Base-by-base conservation (phyloP, 148 eudicot genomes). In the Beta vulgaris region DNA sequence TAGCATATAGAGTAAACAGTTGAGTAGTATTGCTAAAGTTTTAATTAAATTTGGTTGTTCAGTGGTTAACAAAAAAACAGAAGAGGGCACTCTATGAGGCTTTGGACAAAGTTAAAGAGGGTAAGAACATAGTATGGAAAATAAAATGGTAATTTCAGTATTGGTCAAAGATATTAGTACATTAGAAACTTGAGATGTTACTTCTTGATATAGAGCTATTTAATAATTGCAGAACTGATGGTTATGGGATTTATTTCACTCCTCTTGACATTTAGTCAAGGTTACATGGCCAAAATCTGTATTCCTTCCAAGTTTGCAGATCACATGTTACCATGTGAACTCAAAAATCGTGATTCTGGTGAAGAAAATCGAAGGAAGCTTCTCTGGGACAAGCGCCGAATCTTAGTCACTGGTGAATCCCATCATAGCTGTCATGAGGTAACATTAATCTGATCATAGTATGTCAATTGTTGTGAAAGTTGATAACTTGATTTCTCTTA, bases 181-280 rank as follows among this genome's bases (percentile, higher is more conserved):
- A 39, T 21, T 59, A n/a, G n/a, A n/a, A n/a, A n/a, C n/a, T n/a
- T n/a, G n/a, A n/a, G n/a, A n/a, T n/a, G 9, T 19, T 49, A 28
- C 48, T 65, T 53, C 34, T 34, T 78, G 44, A 28, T 57, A 3
- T 31, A 28, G 25, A 69, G 65, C 9, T 61, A 37, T 72, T 28
- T 42, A 19, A 42, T 61, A 44, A 44, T 54, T 78, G 85, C 88
- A 93, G 98, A 93, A 86, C 80, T 93, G 91, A 93, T 93, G 98
- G 70, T 91, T 57, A 83, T 93, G 66, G 98, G 98, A 68, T 93
- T 93, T 85, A 93, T 93, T 55, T 93, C 98, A 34, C 84, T 93
- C n/a, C 72, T 85, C 32, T 85, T 93, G 76, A 91, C 93, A 79
- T 91, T 93, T 76, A 82, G 93, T 75, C 98, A 93, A 72, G 72